Percentiles rank a stretch among this genome's conserved stretches.
Evolutionary conservation across 305 asterid genomes (phyloP).

Genomic region (Euphrasia arctica): DNA sequence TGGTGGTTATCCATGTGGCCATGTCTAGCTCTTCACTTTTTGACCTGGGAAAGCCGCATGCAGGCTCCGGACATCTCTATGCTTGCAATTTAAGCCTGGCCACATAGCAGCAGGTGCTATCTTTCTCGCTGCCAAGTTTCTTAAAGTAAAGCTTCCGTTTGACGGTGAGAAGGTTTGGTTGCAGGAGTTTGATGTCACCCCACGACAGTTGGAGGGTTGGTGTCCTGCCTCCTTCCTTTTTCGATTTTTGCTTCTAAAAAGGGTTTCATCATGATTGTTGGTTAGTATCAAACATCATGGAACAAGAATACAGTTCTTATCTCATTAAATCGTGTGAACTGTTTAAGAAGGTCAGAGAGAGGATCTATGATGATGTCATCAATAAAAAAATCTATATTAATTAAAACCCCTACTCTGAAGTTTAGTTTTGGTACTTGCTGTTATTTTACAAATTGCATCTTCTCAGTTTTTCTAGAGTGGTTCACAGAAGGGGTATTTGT

Average conservation of each 20-base stretch:
- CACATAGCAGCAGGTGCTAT: slow-evolving; percentile 99
- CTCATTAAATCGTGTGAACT: slow-evolving; percentile 15
- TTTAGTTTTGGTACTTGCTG: too few species aligned
- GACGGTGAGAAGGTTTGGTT: slow-evolving; percentile 98
- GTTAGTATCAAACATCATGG: slow-evolving; percentile 28
- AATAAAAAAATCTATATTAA: too few species aligned
- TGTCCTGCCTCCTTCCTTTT: slow-evolving; percentile 37
- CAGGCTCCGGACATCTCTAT: slow-evolving; percentile 99
- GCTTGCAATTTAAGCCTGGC: slow-evolving; percentile 99
- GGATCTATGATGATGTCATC: not conserved
- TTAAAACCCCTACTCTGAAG: too few species aligned
- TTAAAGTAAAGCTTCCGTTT: slow-evolving; percentile 96
- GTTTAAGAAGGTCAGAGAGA: slow-evolving; percentile 3
- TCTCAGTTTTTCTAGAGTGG: too few species aligned
- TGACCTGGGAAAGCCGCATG: slow-evolving; percentile 78
- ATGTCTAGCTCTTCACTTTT: slow-evolving; percentile 50
- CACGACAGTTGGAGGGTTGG: slow-evolving; percentile 99
- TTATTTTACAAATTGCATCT: too few species aligned
- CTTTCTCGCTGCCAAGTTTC: slow-evolving; percentile 99
- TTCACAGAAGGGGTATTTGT: too few species aligned
- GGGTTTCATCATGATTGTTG: slow-evolving; percentile 26
- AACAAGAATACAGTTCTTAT: slow-evolving; percentile 24
- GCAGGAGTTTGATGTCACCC: slow-evolving; percentile 99
- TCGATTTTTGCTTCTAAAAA: slow-evolving; percentile 28
- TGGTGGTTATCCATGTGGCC: slow-evolving; percentile 49